Evolutionary conservation across 2,329 filamentous ascomycete genomes (phyloP), one percentile per base, ranked within the genome.

Genomic region (Hymenoscyphus albidus): DNA sequence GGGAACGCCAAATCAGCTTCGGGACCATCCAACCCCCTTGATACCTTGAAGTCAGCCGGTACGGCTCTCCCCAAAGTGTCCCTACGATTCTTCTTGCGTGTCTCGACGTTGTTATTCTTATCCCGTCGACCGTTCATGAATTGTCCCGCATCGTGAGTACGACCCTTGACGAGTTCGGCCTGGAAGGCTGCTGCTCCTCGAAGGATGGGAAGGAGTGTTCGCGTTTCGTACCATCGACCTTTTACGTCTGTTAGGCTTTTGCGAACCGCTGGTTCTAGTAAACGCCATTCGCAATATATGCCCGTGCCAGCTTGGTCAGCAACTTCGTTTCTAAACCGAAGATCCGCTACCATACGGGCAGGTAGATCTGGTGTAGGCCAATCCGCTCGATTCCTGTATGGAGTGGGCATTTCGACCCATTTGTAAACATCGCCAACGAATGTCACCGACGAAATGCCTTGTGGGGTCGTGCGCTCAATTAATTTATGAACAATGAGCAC

Each of bases 141-240:
- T 7, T 77, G 72, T 16, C 79, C 73, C 3, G 73, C 76, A 63
- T 82, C 80, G 2, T 73, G 74, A 7, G 78, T 75, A 35, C 77
- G 75, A 31, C 79, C 78, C 5, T 63, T 59, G 38, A 62, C 38
- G 9, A 74, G 48, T 56, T 74, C 72, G 18, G 76, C 73, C 38
- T 77, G 73, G 64, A 79, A 78, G 14, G 70, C 64, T 13, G 69
- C 69, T 3, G 64, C 64, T 14, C 74, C 73, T 10, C 73, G 69
- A 1, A 78, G 67, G 42, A 76, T 75, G 0, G 77, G 77, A 2
- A 85, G 78, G 2, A 86, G 75, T 1, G 81, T 73, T 54, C 77
- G 79, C 2, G 81, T 81, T 72, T 87, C 85, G 72, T 87, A 87
- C 85, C 85, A 87, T 10, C 85, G 79, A 7, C 85, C 85, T 71